Conservation (phyloP, 225 moss, liverwort and hornwort species). For the Takakia lepidozioides region DNA sequence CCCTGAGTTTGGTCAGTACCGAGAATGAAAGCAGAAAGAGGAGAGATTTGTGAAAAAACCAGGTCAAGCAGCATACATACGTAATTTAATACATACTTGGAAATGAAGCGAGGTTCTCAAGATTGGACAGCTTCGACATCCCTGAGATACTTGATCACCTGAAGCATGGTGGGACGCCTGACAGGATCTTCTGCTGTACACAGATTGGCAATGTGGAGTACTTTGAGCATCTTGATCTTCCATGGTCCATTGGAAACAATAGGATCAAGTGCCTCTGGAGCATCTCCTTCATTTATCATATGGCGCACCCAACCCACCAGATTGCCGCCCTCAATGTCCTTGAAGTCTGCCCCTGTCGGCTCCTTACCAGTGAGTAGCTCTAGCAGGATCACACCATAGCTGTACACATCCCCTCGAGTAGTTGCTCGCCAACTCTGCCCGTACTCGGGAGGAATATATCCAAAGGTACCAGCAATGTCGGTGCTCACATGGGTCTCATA, state of each 20-base stretch:
- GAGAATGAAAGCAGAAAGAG: too few relatives aligned
- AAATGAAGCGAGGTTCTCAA: too few relatives aligned
- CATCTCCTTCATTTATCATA: slow-evolving; percentile 33
- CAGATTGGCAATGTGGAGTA: too few relatives aligned
- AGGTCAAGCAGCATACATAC: too few relatives aligned
- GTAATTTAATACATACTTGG: too few relatives aligned
- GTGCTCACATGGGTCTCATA: slow-evolving; percentile 59
- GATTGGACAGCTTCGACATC: too few relatives aligned
- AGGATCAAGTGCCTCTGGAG: slow-evolving; percentile 37
- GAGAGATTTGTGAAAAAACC: too few relatives aligned
- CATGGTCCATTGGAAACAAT: background rate
- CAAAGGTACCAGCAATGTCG: slow-evolving; percentile 51
- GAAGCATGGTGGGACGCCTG: too few relatives aligned
- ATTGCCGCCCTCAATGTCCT: slow-evolving; percentile 47
- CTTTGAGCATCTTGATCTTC: too few relatives aligned
- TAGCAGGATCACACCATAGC: slow-evolving; percentile 51
- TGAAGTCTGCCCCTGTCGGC: slow-evolving; percentile 50
- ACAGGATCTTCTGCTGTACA: too few relatives aligned
- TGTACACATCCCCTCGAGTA: slow-evolving; percentile 48
- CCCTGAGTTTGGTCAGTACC: too few relatives aligned
- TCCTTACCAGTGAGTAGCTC: slow-evolving; percentile 63
- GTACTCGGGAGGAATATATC: slow-evolving; percentile 54
- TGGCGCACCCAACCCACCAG: slow-evolving; percentile 48
- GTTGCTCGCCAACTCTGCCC: slow-evolving; percentile 53
- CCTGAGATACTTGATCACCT: too few relatives aligned